Conservation (phyloP, 371 early-diverging fungal species). For the Batrachochytrium dendrobatidis region DNA sequence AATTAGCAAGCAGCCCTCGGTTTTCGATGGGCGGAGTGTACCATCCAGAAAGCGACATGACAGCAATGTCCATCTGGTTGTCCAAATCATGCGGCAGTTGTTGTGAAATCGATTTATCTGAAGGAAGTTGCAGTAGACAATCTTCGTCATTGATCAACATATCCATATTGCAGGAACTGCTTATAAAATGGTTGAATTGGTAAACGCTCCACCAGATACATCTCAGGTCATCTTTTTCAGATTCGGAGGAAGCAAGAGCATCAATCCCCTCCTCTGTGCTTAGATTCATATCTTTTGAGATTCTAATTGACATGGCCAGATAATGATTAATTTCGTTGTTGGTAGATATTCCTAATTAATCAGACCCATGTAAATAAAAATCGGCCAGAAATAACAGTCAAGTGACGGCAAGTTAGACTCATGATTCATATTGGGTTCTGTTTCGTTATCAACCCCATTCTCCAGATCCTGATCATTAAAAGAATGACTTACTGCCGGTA, state of each 20-base stretch:
- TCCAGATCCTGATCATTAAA: no score
- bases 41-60: slow-evolving; percentile 14
- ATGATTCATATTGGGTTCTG: no score
- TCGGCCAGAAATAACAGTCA: no score
- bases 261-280: slow-evolving; percentile 14
- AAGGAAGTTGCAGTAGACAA: neutral
- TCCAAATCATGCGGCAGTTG: slow-evolving; percentile 7
- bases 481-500: no score
- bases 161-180: neutral
- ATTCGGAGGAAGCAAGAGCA: neutral
- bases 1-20: neutral
- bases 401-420: no score
- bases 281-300: slow-evolving; percentile 5
- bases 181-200: neutral
- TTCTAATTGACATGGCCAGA: neutral
- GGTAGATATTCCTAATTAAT: no score
- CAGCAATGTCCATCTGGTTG: slow-evolving; percentile 3
- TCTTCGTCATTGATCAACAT: neutral
- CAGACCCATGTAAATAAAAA: no score
- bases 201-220: slow-evolving; percentile 8
- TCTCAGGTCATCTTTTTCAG: slow-evolving; percentile 9
- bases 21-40: slow-evolving; percentile 5
- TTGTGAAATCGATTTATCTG: neutral
- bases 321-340: neutral
- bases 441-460: no score